Percentiles rank a stretch among this genome's conserved stretches.
Conservation (phyloP, 2,329 filamentous ascomycete species). For the Stagonosporopsis chrysanthemi region DNA sequence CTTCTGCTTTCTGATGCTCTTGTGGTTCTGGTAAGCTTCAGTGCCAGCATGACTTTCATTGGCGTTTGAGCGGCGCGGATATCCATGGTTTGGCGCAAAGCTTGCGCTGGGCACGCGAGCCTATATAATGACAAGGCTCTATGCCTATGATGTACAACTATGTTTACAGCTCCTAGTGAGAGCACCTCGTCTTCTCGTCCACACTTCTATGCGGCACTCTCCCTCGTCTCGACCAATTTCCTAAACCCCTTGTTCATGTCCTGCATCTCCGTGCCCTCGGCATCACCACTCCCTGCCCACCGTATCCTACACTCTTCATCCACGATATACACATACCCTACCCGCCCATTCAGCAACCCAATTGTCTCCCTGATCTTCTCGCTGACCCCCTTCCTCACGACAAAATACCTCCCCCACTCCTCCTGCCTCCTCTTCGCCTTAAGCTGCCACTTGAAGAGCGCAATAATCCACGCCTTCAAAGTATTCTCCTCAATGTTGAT, state of each 20-base stretch:
- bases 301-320: conserved; percentile 88
- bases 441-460: conserved; percentile 61
- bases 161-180: conserved; percentile 26
- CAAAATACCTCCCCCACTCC: conserved; percentile 66
- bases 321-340: conserved; percentile 91
- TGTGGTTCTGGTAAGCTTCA: conserved; percentile 59
- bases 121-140: conserved; percentile 22
- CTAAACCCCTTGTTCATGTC: conserved; percentile 70
- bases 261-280: conserved; percentile 70
- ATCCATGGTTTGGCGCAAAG: conserved; percentile 34
- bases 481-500: conserved; percentile 88
- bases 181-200: not conserved
- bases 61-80: conserved; percentile 39
- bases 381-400: conserved; percentile 64
- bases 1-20: conserved; percentile 85
- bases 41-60: conserved; percentile 10
- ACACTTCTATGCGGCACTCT: not conserved
- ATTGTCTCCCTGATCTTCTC: conserved; percentile 66
- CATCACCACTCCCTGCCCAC: conserved; percentile 85
- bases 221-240: conserved; percentile 54
- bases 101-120: conserved; percentile 24
- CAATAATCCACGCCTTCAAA: conserved; percentile 66
- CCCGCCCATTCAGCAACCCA: conserved; percentile 83
- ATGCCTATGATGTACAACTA: conserved; percentile 40
- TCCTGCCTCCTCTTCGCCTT: conserved; percentile 56